These are phyloP conservation scores for Brachypodium distachyon DNA, from an alignment of 202 grass and related monocot genomes.

Conservation along the genomic window DNA sequence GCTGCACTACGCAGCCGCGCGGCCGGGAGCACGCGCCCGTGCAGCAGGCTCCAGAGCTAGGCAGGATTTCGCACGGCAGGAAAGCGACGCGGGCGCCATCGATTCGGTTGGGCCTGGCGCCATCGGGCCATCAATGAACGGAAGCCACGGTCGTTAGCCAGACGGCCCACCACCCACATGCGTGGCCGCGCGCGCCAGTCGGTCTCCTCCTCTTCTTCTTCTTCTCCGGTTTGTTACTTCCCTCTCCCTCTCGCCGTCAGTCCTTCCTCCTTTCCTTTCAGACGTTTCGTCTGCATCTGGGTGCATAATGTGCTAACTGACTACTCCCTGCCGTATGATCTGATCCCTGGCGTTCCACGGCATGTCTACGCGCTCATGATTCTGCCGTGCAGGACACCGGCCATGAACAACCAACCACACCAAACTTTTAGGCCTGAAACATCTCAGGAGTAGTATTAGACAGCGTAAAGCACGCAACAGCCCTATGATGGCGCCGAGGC, in stretches of 20 bases:
- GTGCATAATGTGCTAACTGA: not conserved
- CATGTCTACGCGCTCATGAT: constrained; percentile 12
- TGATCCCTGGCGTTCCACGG: not conserved
- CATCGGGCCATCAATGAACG: not conserved
- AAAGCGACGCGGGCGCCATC: constrained; percentile 30
- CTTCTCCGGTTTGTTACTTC: not conserved
- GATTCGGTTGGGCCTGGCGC: not conserved
- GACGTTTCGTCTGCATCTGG: not conserved
- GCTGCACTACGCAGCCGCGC: not conserved
- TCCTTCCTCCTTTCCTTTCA: not conserved
- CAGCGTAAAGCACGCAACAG: not conserved
- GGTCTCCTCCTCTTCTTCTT: not conserved
- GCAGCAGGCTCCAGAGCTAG: not conserved
- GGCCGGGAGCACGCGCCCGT: not conserved
- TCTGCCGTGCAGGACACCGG: not conserved
- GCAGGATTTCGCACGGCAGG: constrained; percentile 26
- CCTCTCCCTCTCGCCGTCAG: not conserved
- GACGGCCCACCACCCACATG: not conserved
- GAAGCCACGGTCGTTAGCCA: not conserved
- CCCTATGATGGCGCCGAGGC: not conserved
- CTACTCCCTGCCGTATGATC: not conserved
- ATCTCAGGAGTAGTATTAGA: not conserved
- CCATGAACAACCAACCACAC: constrained; percentile 14
- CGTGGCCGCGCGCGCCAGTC: not conserved
- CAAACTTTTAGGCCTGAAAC: not conserved